Evolutionary conservation across 2,329 filamentous ascomycete species (phyloP), one percentile per base, ranked within the genome.

Genomic region (Calonectria pseudoturangicola): DNA sequence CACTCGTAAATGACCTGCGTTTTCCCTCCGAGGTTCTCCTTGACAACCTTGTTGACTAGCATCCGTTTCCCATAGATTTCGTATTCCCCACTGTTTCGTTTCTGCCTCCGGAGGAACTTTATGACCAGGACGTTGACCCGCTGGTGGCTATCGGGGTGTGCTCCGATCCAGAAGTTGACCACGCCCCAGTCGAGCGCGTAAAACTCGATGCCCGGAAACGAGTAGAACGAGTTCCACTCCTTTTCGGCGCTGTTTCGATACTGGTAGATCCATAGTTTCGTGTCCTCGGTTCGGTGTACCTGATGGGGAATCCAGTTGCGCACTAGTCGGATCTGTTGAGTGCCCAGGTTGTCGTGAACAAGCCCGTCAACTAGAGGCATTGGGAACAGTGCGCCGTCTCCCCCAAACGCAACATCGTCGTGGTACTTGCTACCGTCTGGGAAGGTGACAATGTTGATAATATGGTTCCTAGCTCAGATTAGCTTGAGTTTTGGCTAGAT

Each of bases 141-240:
- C 80, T 93, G 93, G 78, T 87, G 89, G 67, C 85, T 88, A 33
- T 82, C 81, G n/a, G 84, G 82, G 68, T 83, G 84, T 48, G 85
- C 85, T 72, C 88, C 90, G 2, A 89, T 89, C 62, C 80, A 88
- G 75, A 85, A 89, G 80, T 90, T 93, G 84, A 93, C 88, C 10
- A 92, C 85, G 28, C 85, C 86, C 80, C 91, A 93, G 81, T 94
- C 77, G 7, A 74, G 58, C 8, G 74, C 66, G 15, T 66, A 73
- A 79, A 93, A 94, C 81, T 94, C 92, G 12, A 88, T 84, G 68
- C 93, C 90, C 0, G 88, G 87, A 79, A 95, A 95, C 71, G 88
- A 90, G 80, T 94, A 94, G 48, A 88, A 89, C 0, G 89, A 85
- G 36, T 89, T 86, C 90, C 92, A 95, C 2, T 86, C 85, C 54